Evolutionary conservation across 495 filamentous ascomycete genomes (phyloP).

Genomic region (Sordaria brevicollis): DNA sequence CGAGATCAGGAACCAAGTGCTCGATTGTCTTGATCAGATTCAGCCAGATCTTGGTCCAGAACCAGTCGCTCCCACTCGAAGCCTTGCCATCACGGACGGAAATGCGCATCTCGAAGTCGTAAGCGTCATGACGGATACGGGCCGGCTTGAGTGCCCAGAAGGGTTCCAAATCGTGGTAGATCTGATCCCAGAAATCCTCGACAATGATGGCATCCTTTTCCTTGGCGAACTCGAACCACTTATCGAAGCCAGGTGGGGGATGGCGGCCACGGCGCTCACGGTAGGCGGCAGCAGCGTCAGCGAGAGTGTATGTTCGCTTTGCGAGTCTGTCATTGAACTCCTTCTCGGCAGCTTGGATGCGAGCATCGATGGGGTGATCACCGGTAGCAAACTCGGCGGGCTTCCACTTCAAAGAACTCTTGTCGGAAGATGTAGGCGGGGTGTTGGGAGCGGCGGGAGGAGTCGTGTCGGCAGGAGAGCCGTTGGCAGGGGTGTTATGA

Average conservation of each 20-base stretch:
- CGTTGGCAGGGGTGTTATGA: neutral
- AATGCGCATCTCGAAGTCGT: constrained; percentile 48
- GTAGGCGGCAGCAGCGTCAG: constrained; percentile 51
- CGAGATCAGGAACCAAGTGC: constrained; percentile 58
- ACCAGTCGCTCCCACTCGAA: constrained; percentile 43
- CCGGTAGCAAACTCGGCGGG: constrained; percentile 10
- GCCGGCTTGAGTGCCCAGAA: constrained; percentile 56
- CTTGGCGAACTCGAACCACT: constrained; percentile 58
- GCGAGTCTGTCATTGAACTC: constrained; percentile 28
- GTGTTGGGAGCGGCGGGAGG: neutral
- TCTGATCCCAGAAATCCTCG: constrained; percentile 64
- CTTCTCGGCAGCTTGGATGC: constrained; percentile 33
- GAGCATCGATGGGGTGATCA: constrained; percentile 36
- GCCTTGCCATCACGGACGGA: constrained; percentile 48
- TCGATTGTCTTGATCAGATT: constrained; percentile 47
- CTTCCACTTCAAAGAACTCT: neutral
- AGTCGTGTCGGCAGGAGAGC: neutral
- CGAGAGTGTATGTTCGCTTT: constrained; percentile 39
- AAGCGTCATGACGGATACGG: constrained; percentile 43
- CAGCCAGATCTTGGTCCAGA: constrained; percentile 54
- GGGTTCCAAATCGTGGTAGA: constrained; percentile 58
- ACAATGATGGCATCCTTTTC: constrained; percentile 49
- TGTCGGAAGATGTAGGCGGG: neutral
- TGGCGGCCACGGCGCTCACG: constrained; percentile 53
- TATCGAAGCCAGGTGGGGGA: constrained; percentile 62